Conservation (phyloP, 306 rosid species). For the Rosa multiflora region DNA sequence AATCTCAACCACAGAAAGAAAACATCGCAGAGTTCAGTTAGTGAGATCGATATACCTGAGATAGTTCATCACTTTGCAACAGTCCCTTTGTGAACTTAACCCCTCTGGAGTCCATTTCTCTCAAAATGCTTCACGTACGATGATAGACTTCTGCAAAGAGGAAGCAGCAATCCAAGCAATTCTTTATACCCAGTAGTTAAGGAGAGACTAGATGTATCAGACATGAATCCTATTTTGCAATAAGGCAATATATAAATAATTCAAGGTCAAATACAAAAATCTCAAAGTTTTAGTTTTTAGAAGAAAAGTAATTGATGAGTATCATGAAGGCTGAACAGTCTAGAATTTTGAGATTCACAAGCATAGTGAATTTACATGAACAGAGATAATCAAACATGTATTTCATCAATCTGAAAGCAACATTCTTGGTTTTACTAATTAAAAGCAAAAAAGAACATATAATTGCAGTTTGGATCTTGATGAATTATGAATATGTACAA, state of each 20-base stretch:
- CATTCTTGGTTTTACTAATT: too few relatives aligned
- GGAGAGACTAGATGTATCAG: neutral
- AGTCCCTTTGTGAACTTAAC: conserved; percentile 8
- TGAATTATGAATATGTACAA: neutral
- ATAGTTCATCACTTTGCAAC: conserved; percentile 46
- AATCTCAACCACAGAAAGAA: too few relatives aligned
- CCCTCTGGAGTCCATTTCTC: conserved; percentile 28
- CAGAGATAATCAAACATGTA: neutral
- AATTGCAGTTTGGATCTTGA: too few relatives aligned
- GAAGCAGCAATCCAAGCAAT: neutral
- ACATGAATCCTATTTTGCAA: neutral
- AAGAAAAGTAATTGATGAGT: neutral
- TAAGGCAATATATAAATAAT: neutral
- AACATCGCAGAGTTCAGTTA: neutral
- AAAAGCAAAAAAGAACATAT: too few relatives aligned
- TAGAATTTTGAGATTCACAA: neutral
- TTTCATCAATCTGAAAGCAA: neutral
- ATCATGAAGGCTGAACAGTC: neutral
- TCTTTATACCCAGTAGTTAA: neutral
- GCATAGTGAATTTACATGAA: neutral
- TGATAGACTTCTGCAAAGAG: neutral
- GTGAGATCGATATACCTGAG: neutral
- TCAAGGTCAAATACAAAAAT: neutral
- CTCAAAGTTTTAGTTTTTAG: neutral
- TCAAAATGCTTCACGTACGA: conserved; percentile 3